Conservation (phyloP, 2,329 filamentous ascomycete genomes). For the Colletotrichum orbiculare region DNA sequence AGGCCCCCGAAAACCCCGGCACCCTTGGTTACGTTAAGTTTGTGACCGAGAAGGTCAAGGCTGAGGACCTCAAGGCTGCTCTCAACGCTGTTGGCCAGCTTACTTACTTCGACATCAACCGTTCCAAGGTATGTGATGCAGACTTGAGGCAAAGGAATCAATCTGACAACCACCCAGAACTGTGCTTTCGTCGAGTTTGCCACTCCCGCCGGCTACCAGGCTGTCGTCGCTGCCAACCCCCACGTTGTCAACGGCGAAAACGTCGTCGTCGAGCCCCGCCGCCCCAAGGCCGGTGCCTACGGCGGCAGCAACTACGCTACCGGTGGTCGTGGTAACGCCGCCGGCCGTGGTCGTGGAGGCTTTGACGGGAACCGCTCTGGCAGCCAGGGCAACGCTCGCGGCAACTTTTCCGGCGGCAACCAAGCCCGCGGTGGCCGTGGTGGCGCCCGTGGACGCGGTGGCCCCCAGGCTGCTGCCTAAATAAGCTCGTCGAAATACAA, state of each 20-base stretch:
- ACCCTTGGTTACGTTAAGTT: slow-evolving; percentile 95
- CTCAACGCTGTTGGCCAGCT: slow-evolving; percentile 79
- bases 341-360: slow-evolving; percentile 73
- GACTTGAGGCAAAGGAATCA: slow-evolving; percentile 30
- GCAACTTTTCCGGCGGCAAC: slow-evolving; percentile 75
- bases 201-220: slow-evolving; percentile 81
- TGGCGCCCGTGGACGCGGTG: slow-evolving; percentile 73
- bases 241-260: slow-evolving; percentile 85
- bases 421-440: slow-evolving; percentile 69
- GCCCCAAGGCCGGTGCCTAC: slow-evolving; percentile 77
- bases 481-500: neutral
- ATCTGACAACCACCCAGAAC: slow-evolving; percentile 68
- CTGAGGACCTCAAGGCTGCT: slow-evolving; percentile 75
- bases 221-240: slow-evolving; percentile 85
- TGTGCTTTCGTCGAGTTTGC: slow-evolving; percentile 97
- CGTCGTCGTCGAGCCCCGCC: slow-evolving; percentile 89
- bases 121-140: slow-evolving; percentile 75
- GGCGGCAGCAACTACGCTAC: slow-evolving; percentile 75
- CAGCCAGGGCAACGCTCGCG: slow-evolving; percentile 66
- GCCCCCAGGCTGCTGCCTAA: slow-evolving; percentile 55
- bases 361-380: slow-evolving; percentile 69
- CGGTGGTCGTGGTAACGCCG: slow-evolving; percentile 34
- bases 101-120: slow-evolving; percentile 81
- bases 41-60: slow-evolving; percentile 88
- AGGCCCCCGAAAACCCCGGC: slow-evolving; percentile 75